Conservation (phyloP, 805 yeast species). For the Dipodascus geniculatus region DNA sequence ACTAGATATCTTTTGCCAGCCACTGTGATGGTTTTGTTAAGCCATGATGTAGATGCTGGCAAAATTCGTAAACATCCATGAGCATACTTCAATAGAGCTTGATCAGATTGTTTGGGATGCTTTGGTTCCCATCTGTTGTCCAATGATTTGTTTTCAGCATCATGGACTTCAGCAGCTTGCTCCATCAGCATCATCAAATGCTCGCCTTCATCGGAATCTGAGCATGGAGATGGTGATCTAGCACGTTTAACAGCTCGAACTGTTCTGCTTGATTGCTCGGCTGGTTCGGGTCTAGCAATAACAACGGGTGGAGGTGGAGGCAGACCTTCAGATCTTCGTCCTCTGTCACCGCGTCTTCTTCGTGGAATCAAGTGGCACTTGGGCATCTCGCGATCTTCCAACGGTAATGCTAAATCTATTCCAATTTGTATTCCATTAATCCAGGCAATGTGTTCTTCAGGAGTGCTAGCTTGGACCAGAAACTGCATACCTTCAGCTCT, state of each 20-base stretch:
- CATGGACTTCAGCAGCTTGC: not conserved
- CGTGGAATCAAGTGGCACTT: conserved; percentile 75
- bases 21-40: conserved; percentile 13
- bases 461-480: conserved; percentile 48
- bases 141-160: not conserved
- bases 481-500: conserved; percentile 80
- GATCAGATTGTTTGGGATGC: conserved; percentile 1
- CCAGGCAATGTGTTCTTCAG: conserved; percentile 71
- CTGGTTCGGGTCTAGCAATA: not conserved
- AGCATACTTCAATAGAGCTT: conserved; percentile 13
- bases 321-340: not conserved
- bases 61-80: conserved; percentile 15
- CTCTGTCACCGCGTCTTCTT: conserved; percentile 23
- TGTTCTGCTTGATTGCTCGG: not conserved
- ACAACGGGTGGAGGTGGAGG: not conserved
- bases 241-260: not conserved
- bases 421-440: conserved; percentile 60
- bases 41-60: conserved; percentile 17
- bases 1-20: conserved; percentile 15
- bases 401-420: conserved; percentile 67
- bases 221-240: not conserved
- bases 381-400: conserved; percentile 61
- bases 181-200: not conserved
- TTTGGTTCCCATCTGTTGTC: not conserved
- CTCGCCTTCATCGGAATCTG: not conserved